Conservation (phyloP, 495 filamentous ascomycete species). For the Sphaerosporella brunnea region DNA sequence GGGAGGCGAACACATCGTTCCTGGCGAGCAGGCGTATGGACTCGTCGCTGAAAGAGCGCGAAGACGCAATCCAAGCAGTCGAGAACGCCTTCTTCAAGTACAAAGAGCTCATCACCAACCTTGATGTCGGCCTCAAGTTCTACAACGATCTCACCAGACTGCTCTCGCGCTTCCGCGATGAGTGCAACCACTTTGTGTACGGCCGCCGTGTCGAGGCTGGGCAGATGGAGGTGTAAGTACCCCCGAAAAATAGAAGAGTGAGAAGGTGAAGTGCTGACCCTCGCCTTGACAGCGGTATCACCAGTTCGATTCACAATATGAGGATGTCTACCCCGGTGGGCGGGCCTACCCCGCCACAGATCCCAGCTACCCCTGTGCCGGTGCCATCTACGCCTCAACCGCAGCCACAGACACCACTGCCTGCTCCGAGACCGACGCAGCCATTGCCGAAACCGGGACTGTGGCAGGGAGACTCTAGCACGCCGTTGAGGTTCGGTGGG, state of each 20-base stretch:
- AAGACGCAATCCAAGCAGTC: constrained; percentile 68
- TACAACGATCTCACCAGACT: constrained; percentile 90
- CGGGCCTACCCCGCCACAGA: not conserved
- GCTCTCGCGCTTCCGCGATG: constrained; percentile 59
- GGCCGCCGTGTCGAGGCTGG: constrained; percentile 64
- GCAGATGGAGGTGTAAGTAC: constrained; percentile 49
- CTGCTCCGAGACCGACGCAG: constrained; percentile 18
- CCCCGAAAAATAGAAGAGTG: too few species aligned
- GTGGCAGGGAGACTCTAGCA: not conserved
- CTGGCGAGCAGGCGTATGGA: constrained; percentile 49
- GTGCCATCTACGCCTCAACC: not conserved
- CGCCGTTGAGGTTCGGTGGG: not conserved
- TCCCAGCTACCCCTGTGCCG: not conserved
- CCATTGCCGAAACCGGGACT: constrained; percentile 9
- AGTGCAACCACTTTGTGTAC: constrained; percentile 58
- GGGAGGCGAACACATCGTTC: constrained; percentile 63
- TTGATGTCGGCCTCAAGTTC: constrained; percentile 81
- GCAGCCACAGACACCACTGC: constrained; percentile 8
- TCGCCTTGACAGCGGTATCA: constrained; percentile 39
- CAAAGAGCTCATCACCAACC: constrained; percentile 77
- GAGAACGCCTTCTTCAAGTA: constrained; percentile 91
- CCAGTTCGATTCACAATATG: constrained; percentile 45
- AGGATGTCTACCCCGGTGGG: constrained; percentile 30
- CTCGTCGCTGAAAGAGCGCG: constrained; percentile 52
- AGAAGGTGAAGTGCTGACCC: too few species aligned